Percentiles rank a stretch among this genome's conserved stretches.
Evolutionary conservation across 2,329 filamentous ascomycete genomes (phyloP).

Genomic region (Paecilomyces variotii): DNA sequence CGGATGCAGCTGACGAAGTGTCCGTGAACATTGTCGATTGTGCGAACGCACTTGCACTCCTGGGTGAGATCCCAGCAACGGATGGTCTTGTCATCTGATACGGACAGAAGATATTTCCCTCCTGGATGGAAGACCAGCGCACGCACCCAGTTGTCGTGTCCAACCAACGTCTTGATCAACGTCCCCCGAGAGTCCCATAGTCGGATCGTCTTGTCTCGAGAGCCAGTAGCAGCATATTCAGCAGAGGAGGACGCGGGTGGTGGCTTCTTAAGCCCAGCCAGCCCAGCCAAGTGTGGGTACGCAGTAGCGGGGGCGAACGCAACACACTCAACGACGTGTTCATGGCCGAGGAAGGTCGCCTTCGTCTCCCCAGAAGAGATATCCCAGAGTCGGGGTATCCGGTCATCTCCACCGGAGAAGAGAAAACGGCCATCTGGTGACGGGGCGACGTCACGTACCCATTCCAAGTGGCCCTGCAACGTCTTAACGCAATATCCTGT

Average conservation of each 20-base stretch:
- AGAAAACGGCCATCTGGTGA: slow-evolving; percentile 78
- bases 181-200: slow-evolving; percentile 83
- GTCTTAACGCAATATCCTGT: slow-evolving; percentile 90
- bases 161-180: slow-evolving; percentile 72
- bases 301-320: slow-evolving; percentile 72
- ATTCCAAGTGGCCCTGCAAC: slow-evolving; percentile 75
- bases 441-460: slow-evolving; percentile 83
- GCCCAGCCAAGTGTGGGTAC: slow-evolving; percentile 65
- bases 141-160: slow-evolving; percentile 93
- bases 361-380: slow-evolving; percentile 67
- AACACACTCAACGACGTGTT: slow-evolving; percentile 79
- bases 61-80: slow-evolving; percentile 90
- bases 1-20: slow-evolving; percentile 81
- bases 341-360: slow-evolving; percentile 74
- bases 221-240: slow-evolving; percentile 84
- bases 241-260: slow-evolving; percentile 65
- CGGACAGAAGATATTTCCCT: slow-evolving; percentile 80
- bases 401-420: slow-evolving; percentile 74
- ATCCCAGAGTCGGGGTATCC: slow-evolving; percentile 79
- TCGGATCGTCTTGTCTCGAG: slow-evolving; percentile 82
- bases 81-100: slow-evolving; percentile 83
- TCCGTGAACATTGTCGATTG: slow-evolving; percentile 65
- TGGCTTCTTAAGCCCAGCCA: slow-evolving; percentile 77
- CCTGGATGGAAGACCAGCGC: slow-evolving; percentile 82
- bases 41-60: slow-evolving; percentile 83